Evolutionary conservation across 2,329 filamentous ascomycete species (phyloP).

Genomic region (Claviceps arundinis): DNA sequence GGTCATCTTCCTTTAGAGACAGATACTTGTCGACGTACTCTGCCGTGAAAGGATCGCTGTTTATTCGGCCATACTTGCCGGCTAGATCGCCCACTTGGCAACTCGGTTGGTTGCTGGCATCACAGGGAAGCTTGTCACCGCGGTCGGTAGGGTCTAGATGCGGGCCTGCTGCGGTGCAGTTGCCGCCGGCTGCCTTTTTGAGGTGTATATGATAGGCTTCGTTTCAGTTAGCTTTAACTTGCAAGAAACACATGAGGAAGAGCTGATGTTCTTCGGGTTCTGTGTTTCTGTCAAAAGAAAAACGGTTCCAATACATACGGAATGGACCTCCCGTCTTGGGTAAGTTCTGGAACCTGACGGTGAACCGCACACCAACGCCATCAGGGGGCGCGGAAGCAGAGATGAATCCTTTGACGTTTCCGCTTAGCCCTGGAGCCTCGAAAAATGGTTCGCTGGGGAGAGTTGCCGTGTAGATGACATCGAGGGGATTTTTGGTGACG

Average conservation of each 20-base stretch:
- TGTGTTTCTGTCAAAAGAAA: not conserved
- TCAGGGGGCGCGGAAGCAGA: constrained; percentile 31
- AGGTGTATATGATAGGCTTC: constrained; percentile 63
- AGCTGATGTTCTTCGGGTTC: not conserved
- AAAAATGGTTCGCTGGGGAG: constrained; percentile 42
- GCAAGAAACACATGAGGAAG: not conserved
- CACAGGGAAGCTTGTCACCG: constrained; percentile 48
- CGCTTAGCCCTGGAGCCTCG: constrained; percentile 30
- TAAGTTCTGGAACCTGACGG: constrained; percentile 43
- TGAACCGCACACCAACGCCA: constrained; percentile 42
- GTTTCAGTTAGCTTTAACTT: not conserved
- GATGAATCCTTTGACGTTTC: constrained; percentile 36
- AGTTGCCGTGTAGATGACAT: constrained; percentile 39
- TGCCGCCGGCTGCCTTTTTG: constrained; percentile 46
- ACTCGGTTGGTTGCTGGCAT: constrained; percentile 39
- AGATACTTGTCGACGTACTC: constrained; percentile 44
- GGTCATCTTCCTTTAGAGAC: constrained; percentile 35
- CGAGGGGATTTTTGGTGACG: constrained; percentile 39
- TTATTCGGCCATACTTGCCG: constrained; percentile 58
- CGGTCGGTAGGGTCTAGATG: constrained; percentile 62
- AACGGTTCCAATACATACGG: constrained; percentile 28
- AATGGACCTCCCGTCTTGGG: constrained; percentile 47
- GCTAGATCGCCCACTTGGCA: constrained; percentile 68
- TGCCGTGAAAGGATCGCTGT: constrained; percentile 32
- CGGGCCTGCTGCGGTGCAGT: constrained; percentile 53